Conservation (phyloP, 305 asterid genomes). For the Ajuga reptans region DNA sequence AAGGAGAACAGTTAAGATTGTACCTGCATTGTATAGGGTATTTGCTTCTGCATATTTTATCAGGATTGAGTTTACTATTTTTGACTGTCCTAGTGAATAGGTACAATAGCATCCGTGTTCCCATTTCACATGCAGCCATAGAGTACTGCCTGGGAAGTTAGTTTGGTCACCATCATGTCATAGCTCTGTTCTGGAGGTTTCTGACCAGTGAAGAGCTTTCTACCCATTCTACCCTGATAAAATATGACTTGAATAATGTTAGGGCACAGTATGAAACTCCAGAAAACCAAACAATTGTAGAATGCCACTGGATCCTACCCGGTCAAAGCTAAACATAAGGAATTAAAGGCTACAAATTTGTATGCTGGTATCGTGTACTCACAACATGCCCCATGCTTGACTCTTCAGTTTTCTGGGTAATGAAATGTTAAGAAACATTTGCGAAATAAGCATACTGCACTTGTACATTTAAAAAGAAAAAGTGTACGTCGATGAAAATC, state of each 20-base stretch:
- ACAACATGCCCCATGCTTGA: not conserved
- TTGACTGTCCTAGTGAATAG: not conserved
- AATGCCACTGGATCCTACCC: not conserved
- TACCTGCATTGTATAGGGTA: not conserved
- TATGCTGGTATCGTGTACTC: not conserved
- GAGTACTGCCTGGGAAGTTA: not conserved
- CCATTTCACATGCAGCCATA: not conserved
- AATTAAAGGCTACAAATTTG: too few relatives aligned
- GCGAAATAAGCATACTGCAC: not conserved
- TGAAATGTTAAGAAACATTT: slow-evolving; percentile 2
- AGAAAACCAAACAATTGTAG: not conserved
- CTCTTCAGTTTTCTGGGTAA: not conserved
- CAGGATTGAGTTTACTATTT: not conserved
- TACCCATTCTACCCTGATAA: not conserved
- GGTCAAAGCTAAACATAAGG: not conserved
- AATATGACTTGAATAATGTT: not conserved
- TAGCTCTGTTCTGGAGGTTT: not conserved
- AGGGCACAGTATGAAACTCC: not conserved
- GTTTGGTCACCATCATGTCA: not conserved
- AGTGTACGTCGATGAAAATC: not conserved
- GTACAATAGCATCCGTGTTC: not conserved
- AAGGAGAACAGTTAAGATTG: not conserved
- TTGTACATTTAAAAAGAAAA: not conserved
- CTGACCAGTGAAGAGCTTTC: not conserved
- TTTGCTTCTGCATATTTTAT: not conserved